phyloP scores from a whole-genome alignment of 805 yeast species.

The Debaryomyces castellii region DNA sequence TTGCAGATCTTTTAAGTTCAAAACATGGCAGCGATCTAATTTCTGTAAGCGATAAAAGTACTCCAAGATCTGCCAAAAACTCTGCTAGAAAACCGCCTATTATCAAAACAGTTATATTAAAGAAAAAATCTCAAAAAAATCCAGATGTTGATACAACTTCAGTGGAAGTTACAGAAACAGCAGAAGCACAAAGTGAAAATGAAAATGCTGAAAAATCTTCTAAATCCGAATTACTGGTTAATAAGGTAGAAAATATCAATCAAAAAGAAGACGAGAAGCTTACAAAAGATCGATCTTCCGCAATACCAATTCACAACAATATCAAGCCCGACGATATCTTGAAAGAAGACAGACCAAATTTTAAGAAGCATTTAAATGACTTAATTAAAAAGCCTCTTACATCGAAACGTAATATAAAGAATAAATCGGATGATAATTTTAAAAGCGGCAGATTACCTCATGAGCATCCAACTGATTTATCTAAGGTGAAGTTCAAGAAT shows the following conservation, averaged over 20 bases:
- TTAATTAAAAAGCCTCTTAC: conserved; percentile 19
- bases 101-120: conserved; percentile 37
- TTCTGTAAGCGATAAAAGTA: conserved; percentile 11
- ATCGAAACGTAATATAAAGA: conserved; percentile 7
- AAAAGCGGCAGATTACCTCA: not conserved
- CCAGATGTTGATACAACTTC: conserved; percentile 9
- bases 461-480: not conserved
- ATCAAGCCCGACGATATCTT: not conserved
- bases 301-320: not conserved
- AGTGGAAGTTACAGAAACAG: not conserved
- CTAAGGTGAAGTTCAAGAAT: not conserved
- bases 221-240: conserved; percentile 2
- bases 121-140: conserved; percentile 25
- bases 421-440: not conserved
- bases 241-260: not conserved
- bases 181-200: conserved; percentile 2
- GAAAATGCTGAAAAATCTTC: conserved; percentile 2
- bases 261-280: not conserved
- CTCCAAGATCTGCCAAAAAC: conserved; percentile 13
- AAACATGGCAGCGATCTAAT: conserved; percentile 9
- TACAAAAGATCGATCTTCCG: not conserved
- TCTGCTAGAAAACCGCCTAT: conserved; percentile 22
- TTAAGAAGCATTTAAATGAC: conserved; percentile 30
- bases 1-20: conserved; percentile 38
- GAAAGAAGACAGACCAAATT: conserved; percentile 27